These are phyloP conservation scores for Rubia tinctorum DNA, from an alignment of 305 asterid species.

Conservation along the genomic window DNA sequence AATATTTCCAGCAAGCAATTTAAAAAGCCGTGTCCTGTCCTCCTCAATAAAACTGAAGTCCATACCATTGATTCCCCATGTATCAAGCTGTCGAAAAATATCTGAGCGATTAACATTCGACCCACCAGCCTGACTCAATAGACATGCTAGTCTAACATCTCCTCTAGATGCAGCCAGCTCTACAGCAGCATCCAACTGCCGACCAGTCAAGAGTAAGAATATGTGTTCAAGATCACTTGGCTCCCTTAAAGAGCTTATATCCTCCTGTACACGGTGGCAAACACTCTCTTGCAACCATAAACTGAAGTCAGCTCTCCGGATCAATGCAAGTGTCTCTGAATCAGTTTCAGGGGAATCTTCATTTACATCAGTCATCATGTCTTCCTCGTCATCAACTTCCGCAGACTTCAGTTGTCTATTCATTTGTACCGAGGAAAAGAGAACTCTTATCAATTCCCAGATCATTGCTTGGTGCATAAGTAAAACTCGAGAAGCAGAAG, in stretches of 20 bases:
- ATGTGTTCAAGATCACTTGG: slow-evolving; percentile 69
- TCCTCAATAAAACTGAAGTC: slow-evolving; percentile 86
- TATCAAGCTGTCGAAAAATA: slow-evolving; percentile 69
- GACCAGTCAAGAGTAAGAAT: slow-evolving; percentile 84
- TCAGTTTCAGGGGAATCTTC: slow-evolving; percentile 58
- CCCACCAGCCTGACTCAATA: slow-evolving; percentile 94
- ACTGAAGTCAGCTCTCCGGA: slow-evolving; percentile 74
- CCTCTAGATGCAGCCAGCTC: slow-evolving; percentile 95
- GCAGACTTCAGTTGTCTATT: slow-evolving; percentile 40
- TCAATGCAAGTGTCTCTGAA: slow-evolving; percentile 71
- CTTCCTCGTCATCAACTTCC: slow-evolving; percentile 25
- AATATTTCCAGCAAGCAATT: slow-evolving; percentile 84
- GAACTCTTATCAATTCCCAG: slow-evolving; percentile 91
- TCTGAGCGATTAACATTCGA: slow-evolving; percentile 61
- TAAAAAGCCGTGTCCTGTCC: slow-evolving; percentile 72
- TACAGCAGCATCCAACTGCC: slow-evolving; percentile 84
- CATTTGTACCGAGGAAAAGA: slow-evolving; percentile 60
- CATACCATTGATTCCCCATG: slow-evolving; percentile 89
- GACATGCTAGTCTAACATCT: slow-evolving; percentile 87
- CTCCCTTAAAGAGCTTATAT: slow-evolving; percentile 63
- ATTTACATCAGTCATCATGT: slow-evolving; percentile 56
- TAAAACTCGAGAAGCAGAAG: slow-evolving; percentile 55
- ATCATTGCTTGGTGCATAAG: slow-evolving; percentile 88
- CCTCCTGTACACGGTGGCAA: slow-evolving; percentile 86
- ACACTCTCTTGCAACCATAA: slow-evolving; percentile 94